A percentile compares a stretch with the other conserved stretches of the same genome.
Evolutionary conservation across 805 yeast genomes (phyloP).

Genomic region (Suhomyces kilbournensis): DNA sequence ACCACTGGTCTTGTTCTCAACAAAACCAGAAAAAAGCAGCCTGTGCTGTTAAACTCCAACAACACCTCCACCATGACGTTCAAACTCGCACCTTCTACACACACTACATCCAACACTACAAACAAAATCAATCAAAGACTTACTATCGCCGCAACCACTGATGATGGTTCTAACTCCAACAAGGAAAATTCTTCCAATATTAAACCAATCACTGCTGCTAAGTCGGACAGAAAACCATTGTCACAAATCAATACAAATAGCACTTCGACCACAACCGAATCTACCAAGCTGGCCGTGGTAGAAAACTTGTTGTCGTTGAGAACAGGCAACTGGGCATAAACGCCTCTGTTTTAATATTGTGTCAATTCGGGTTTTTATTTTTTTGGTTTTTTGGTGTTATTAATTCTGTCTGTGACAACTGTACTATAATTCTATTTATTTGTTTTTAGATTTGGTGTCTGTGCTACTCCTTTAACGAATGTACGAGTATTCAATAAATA

Average conservation of each 20-base stretch:
- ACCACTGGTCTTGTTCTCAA: slow-evolving; percentile 14
- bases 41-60: slow-evolving; percentile 26
- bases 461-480: not conserved
- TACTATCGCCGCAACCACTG: slow-evolving; percentile 18
- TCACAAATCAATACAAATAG: slow-evolving; percentile 16
- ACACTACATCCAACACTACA: not conserved
- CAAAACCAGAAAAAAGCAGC: slow-evolving; percentile 37
- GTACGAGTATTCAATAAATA: not conserved
- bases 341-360: not conserved
- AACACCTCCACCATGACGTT: slow-evolving; percentile 33
- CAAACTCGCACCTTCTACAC: slow-evolving; percentile 28
- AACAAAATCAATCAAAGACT: slow-evolving; percentile 26
- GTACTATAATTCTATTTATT: not conserved
- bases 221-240: slow-evolving; percentile 25
- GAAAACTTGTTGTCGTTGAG: slow-evolving; percentile 40
- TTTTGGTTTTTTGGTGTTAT: not conserved
- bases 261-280: not conserved
- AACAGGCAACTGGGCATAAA: slow-evolving; percentile 30
- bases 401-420: slow-evolving; percentile 1
- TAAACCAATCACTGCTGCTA: slow-evolving; percentile 7
- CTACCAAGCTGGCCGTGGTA: slow-evolving; percentile 17
- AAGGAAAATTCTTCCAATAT: slow-evolving; percentile 9
- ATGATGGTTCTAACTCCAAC: slow-evolving; percentile 20
- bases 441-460: not conserved
- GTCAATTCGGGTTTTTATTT: not conserved